phyloP scores from a whole-genome alignment of 768 basidiomycete species.

The Tubosaeta sp. region DNA sequence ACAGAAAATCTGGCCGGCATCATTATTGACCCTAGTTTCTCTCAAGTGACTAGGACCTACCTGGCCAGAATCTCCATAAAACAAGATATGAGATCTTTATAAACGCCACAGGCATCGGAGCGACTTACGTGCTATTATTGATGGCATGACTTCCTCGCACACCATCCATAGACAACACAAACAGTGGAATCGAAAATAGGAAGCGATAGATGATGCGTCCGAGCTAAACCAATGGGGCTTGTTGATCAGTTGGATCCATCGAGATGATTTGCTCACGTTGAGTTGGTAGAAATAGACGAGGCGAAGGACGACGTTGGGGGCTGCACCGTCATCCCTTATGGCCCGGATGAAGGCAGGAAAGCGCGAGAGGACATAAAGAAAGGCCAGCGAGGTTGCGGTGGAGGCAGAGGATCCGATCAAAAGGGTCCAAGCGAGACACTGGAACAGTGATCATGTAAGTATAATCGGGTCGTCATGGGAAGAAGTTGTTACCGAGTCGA shows the following conservation, averaged over 20 bases:
- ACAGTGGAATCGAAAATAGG: slow-evolving; percentile 63
- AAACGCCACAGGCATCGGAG: not conserved
- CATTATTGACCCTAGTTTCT: not conserved
- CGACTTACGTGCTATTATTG: slow-evolving; percentile 52
- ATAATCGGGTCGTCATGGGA: not conserved
- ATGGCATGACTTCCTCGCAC: slow-evolving; percentile 48
- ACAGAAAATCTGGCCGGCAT: slow-evolving; percentile 50
- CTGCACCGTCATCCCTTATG: slow-evolving; percentile 71
- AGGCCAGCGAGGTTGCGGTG: slow-evolving; percentile 61
- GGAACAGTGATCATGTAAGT: slow-evolving; percentile 8
- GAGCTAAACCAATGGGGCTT: slow-evolving; percentile 36
- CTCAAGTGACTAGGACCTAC: slow-evolving; percentile 32
- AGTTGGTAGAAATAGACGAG: slow-evolving; percentile 72
- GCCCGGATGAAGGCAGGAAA: slow-evolving; percentile 69
- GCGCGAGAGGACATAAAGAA: slow-evolving; percentile 64
- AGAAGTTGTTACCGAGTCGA: slow-evolving; percentile 46
- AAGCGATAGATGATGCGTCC: slow-evolving; percentile 74
- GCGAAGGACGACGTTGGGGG: slow-evolving; percentile 68
- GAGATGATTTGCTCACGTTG: slow-evolving; percentile 50
- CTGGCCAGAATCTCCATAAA: slow-evolving; percentile 51
- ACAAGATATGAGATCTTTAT: not conserved
- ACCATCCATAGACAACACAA: slow-evolving; percentile 65
- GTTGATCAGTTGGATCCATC: not conserved
- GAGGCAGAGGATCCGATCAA: slow-evolving; percentile 65
- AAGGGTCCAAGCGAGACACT: slow-evolving; percentile 77